These are phyloP conservation scores for Neonectria punicea DNA, from an alignment of 2,329 filamentous ascomycete genomes.

Conservation along the genomic window DNA sequence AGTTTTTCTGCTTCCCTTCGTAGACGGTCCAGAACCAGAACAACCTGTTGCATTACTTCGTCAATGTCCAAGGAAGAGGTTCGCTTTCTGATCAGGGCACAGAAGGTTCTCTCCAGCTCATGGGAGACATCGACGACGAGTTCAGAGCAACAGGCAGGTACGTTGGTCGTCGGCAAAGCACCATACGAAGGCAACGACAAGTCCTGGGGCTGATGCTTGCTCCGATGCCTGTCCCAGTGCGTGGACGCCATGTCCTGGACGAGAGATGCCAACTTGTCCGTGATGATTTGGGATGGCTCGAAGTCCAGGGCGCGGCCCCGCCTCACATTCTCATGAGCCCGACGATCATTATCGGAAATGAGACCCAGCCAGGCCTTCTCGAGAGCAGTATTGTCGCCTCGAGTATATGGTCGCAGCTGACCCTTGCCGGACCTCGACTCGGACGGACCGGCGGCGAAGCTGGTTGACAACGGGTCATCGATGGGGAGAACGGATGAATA, in stretches of 20 bases:
- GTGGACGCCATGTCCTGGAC: slow-evolving; percentile 56
- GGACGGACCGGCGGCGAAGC: slow-evolving; percentile 60
- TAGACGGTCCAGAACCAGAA: slow-evolving; percentile 46
- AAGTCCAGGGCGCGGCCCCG: slow-evolving; percentile 17
- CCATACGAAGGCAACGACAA: slow-evolving; percentile 43
- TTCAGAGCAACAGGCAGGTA: slow-evolving; percentile 60
- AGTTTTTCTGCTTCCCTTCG: slow-evolving; percentile 30
- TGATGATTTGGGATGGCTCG: slow-evolving; percentile 23
- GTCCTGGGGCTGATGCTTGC: slow-evolving; percentile 48
- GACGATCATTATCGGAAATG: slow-evolving; percentile 57
- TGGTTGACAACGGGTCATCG: slow-evolving; percentile 84
- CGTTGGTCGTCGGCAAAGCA: slow-evolving; percentile 43
- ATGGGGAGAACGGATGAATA: slow-evolving; percentile 85
- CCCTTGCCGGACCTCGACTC: slow-evolving; percentile 65
- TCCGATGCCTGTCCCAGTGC: slow-evolving; percentile 60
- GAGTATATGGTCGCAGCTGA: slow-evolving; percentile 80
- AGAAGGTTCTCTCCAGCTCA: slow-evolving; percentile 61
- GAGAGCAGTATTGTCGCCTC: slow-evolving; percentile 80
- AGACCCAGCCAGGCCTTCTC: slow-evolving; percentile 81
- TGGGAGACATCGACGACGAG: slow-evolving; percentile 58
- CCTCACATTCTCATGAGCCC: slow-evolving; percentile 56
- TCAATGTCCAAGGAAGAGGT: slow-evolving; percentile 55
- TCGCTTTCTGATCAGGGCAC: slow-evolving; percentile 56
- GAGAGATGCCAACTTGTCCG: slow-evolving; percentile 43
- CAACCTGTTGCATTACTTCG: slow-evolving; percentile 58